phyloP scores from a whole-genome alignment of 2,329 filamentous ascomycete species.

The Penicillium sclerotigenum region DNA sequence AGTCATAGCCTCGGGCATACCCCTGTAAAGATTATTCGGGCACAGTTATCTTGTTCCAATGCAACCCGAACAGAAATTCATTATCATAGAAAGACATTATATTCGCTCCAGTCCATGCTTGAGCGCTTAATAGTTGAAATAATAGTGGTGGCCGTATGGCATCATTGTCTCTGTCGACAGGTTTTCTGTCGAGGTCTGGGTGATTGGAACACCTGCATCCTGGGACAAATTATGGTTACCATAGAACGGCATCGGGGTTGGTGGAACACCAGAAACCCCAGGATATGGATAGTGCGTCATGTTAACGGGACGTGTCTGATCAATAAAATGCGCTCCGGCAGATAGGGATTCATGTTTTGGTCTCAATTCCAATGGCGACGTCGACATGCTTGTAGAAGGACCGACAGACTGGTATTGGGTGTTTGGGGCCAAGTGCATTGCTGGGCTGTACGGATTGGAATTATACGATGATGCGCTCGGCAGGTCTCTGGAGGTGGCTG shows the following conservation, averaged over 20 bases:
- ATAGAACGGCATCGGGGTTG: conserved; percentile 11
- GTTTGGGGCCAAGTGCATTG: conserved; percentile 4
- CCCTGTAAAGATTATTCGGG: neutral
- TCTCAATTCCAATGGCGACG: conserved; percentile 16
- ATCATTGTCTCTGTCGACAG: conserved; percentile 17
- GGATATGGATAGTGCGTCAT: conserved; percentile 9
- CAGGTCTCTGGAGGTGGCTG: conserved; percentile 4
- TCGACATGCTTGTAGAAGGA: neutral
- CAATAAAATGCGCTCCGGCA: neutral
- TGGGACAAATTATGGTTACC: conserved; percentile 2
- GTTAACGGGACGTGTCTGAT: neutral
- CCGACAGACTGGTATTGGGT: conserved; percentile 9
- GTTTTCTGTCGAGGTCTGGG: conserved; percentile 7
- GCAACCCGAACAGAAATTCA: conserved; percentile 10
- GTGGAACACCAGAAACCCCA: conserved; percentile 8
- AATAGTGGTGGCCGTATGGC: conserved; percentile 26
- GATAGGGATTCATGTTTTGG: conserved; percentile 16
- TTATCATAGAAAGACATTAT: conserved; percentile 11
- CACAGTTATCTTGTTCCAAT: neutral
- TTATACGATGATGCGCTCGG: conserved; percentile 2
- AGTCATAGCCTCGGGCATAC: neutral
- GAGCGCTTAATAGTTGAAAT: conserved; percentile 25
- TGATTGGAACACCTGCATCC: neutral
- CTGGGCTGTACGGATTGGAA: conserved; percentile 7
- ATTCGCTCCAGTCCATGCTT: neutral